phyloP scores from a whole-genome alignment of 1,284 basidiomycete species.

The Ustanciosporium gigantosporum region DNA sequence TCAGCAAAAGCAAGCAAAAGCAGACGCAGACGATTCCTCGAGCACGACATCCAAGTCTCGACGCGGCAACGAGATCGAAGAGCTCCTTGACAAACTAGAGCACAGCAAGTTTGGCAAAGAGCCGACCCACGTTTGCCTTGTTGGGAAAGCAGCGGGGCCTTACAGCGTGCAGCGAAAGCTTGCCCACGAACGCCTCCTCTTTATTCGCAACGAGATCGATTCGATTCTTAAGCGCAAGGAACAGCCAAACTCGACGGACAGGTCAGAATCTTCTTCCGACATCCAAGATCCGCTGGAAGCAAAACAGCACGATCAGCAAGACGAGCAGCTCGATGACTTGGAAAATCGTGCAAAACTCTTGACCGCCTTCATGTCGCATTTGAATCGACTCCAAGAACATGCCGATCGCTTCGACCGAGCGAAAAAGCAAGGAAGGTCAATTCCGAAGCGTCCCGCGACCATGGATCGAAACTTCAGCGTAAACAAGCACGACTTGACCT shows the following conservation, averaged over 20 bases:
- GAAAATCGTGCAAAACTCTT: constrained; percentile 63
- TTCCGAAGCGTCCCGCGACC: constrained; percentile 6
- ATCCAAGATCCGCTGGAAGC: neutral
- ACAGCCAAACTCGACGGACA: neutral
- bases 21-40: neutral
- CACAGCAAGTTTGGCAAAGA: constrained; percentile 83
- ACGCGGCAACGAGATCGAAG: constrained; percentile 10
- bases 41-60: neutral
- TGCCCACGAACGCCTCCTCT: constrained; percentile 66
- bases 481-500: constrained; percentile 20
- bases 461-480: constrained; percentile 16
- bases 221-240: constrained; percentile 25
- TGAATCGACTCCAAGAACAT: constrained; percentile 56
- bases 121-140: constrained; percentile 78
- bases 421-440: constrained; percentile 10
- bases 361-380: constrained; percentile 68
- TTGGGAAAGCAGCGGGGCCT: constrained; percentile 65
- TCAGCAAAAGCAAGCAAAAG: constrained; percentile 23
- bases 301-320: constrained; percentile 1
- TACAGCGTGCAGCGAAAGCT: constrained; percentile 73
- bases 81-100: constrained; percentile 27
- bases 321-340: constrained; percentile 28
- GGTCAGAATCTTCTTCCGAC: neutral
- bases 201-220: constrained; percentile 51
- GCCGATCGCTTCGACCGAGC: constrained; percentile 24